These are phyloP conservation scores for Intubia oerlemansii DNA, from an alignment of 2,329 filamentous ascomycete genomes.

Conservation along the genomic window DNA sequence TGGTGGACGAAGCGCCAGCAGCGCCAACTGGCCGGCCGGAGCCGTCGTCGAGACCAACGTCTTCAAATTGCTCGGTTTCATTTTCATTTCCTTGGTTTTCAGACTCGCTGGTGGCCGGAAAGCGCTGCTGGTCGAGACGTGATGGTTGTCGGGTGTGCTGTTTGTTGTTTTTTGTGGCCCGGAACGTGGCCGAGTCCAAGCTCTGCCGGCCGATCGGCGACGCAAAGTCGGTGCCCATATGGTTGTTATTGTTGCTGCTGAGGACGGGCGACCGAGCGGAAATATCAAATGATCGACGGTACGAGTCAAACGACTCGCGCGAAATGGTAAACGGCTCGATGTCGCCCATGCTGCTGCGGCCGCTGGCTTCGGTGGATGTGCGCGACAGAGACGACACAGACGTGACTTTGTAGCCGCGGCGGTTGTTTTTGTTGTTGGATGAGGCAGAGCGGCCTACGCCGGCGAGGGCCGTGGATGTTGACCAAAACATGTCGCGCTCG, in stretches of 20 bases:
- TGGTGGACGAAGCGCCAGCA: neutral
- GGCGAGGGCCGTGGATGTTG: too few relatives aligned
- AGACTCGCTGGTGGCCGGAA: neutral
- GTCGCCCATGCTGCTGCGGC: slow-evolving; percentile 33
- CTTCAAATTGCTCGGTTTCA: slow-evolving; percentile 60
- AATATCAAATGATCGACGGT: slow-evolving; percentile 89
- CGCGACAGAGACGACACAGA: slow-evolving; percentile 22
- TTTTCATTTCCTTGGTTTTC: neutral
- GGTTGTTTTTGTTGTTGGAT: neutral
- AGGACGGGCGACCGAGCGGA: slow-evolving; percentile 68
- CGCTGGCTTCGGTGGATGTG: slow-evolving; percentile 31
- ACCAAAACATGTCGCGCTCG: slow-evolving; percentile 71
- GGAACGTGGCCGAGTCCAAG: slow-evolving; percentile 49
- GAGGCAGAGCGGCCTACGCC: too few relatives aligned
- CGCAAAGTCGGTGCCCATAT: too few relatives aligned
- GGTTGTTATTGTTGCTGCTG: slow-evolving; percentile 23
- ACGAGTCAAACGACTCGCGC: slow-evolving; percentile 91
- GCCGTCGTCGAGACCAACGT: slow-evolving; percentile 68
- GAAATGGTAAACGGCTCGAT: slow-evolving; percentile 92
- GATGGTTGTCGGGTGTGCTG: neutral
- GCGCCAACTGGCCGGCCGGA: slow-evolving; percentile 14
- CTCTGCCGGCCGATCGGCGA: slow-evolving; percentile 58
- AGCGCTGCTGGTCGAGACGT: neutral
- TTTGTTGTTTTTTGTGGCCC: too few relatives aligned
- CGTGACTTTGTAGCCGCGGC: slow-evolving; percentile 2